A percentile compares a stretch with the other conserved stretches of the same genome.
Conservation (phyloP, 129 eudicot species). For the Flaveria trinervia region DNA sequence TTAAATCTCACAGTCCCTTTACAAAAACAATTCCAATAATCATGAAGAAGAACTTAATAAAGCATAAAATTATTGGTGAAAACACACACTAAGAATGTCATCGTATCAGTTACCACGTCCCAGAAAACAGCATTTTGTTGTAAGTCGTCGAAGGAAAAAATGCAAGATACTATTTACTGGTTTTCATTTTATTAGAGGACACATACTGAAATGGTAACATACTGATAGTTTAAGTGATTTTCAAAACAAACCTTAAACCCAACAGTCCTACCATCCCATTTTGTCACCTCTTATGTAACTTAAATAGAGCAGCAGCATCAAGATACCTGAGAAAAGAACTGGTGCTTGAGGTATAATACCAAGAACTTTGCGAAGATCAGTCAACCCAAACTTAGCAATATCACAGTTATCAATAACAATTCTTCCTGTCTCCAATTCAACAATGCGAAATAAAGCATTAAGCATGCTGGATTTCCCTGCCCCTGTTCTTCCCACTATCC, state of each 20-base stretch:
- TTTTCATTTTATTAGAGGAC: background rate
- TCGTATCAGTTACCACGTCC: background rate
- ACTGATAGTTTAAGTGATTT: background rate
- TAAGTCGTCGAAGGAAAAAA: background rate
- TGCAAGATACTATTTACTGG: background rate
- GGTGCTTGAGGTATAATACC: slow-evolving; percentile 97
- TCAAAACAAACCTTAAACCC: background rate
- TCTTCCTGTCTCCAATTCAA: slow-evolving; percentile 87
- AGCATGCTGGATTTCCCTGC: slow-evolving; percentile 99
- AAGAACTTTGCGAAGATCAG: slow-evolving; percentile 84
- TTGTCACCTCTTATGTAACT: background rate
- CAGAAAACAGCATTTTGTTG: background rate
- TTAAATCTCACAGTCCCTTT: slow-evolving; percentile 90
- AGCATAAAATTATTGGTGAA: background rate
- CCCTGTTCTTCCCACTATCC: slow-evolving; percentile 96
- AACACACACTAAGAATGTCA: background rate
- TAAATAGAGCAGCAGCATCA: background rate
- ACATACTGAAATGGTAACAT: background rate
- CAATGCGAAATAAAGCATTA: slow-evolving; percentile 88
- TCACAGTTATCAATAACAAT: slow-evolving; percentile 77
- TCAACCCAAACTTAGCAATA: slow-evolving; percentile 80
- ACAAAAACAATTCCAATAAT: slow-evolving; percentile 25
- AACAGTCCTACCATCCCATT: background rate
- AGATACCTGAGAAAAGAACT: slow-evolving; percentile 92
- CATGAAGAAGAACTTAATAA: slow-evolving; percentile 18